Conservation (phyloP, 73 alveolate species). For the Symbiodinium natans region DNA sequence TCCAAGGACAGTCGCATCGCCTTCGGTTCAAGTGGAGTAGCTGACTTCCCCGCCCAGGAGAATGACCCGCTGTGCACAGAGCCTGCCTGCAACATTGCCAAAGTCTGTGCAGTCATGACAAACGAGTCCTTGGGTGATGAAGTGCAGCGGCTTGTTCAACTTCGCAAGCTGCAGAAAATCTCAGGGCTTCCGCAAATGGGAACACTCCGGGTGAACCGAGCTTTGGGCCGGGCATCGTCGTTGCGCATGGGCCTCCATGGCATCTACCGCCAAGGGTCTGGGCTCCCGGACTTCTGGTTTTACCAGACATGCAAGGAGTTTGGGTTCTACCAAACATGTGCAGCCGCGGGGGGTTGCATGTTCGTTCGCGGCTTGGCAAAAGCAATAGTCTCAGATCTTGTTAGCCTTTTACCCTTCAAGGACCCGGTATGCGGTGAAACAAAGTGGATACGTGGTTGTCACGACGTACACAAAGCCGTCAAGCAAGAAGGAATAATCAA, state of each 20-base stretch:
- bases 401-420: too few species aligned
- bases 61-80: constrained; percentile 53
- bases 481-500: too few species aligned
- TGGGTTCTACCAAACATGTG: constrained; percentile 85
- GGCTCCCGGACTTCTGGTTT: constrained; percentile 28
- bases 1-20: constrained; percentile 6
- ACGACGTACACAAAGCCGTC: too few species aligned
- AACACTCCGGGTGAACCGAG: neutral
- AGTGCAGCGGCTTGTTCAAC: constrained; percentile 16
- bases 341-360: constrained; percentile 65
- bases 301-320: constrained; percentile 84
- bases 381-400: too few species aligned
- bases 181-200: neutral
- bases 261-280: neutral
- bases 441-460: too few species aligned
- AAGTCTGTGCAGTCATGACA: constrained; percentile 8
- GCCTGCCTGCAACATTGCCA: constrained; percentile 72
- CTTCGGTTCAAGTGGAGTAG: neutral
- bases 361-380: constrained; percentile 62
- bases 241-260: neutral
- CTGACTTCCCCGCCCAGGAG: constrained; percentile 17
- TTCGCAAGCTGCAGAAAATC: neutral
- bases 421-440: too few species aligned
- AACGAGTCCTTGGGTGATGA: neutral
- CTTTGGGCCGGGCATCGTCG: neutral